phyloP scores from a whole-genome alignment of 2,329 filamentous ascomycete species.

The Cordyceps javanica region DNA sequence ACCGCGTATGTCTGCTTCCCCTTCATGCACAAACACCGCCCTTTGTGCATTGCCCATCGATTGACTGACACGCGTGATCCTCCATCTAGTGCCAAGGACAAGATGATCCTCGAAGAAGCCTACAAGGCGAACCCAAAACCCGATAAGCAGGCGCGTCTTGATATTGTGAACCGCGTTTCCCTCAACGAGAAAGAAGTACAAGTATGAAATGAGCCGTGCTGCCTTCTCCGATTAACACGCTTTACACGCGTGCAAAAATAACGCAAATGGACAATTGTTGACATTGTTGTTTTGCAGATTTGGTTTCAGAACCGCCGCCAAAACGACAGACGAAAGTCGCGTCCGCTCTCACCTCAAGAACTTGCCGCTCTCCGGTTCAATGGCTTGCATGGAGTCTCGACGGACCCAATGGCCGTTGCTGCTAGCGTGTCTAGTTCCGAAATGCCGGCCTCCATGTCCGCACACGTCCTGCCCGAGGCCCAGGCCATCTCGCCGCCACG shows the following conservation, averaged over 20 bases:
- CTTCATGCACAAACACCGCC: background rate
- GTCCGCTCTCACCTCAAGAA: conserved; percentile 73
- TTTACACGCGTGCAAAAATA: background rate
- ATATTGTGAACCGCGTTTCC: conserved; percentile 78
- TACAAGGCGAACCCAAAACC: conserved; percentile 84
- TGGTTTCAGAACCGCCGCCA: conserved; percentile 97
- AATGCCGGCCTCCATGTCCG: conserved; percentile 22
- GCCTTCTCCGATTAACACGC: background rate
- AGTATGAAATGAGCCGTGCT: conserved; percentile 48
- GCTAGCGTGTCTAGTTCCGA: conserved; percentile 19
- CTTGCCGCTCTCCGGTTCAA: conserved; percentile 56
- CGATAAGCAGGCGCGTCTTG: conserved; percentile 79
- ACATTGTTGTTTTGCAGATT: conserved; percentile 55
- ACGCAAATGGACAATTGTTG: background rate
- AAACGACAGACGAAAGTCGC: conserved; percentile 83
- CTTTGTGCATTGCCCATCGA: background rate
- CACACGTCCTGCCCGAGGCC: conserved; percentile 18
- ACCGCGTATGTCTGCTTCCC: conserved; percentile 47
- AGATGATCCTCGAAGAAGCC: conserved; percentile 78
- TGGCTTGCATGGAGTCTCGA: conserved; percentile 45
- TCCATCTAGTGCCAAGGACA: conserved; percentile 68
- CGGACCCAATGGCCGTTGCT: conserved; percentile 33
- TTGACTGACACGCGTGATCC: conserved; percentile 12
- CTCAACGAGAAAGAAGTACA: conserved; percentile 95
- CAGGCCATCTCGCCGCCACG: background rate